Base-by-base conservation (phyloP, 1,284 basidiomycete species). In the Rhodotorula mucilaginosa region DNA sequence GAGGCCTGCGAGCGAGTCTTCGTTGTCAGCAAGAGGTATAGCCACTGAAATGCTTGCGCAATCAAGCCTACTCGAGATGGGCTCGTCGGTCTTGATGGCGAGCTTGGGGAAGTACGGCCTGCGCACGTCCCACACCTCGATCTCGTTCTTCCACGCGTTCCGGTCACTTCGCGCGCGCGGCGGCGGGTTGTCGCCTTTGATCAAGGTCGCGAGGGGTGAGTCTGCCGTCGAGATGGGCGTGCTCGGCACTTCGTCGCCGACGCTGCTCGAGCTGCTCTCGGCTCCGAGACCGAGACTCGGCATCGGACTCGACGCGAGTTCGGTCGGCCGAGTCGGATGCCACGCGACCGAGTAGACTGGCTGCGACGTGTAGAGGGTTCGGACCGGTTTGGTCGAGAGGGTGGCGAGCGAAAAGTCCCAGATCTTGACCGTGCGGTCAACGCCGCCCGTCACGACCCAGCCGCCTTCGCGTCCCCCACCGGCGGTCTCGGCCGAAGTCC, bases 341-440 rank as follows among this genome's bases (percentile, higher is more conserved):
- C 75, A 76, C 12, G 73, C 69, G 21, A 76, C 67, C 5, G 49
- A 59, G 49, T 68, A 67, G 12, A 74, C 73, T 19, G 75, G 70
- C 46, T 76, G 75, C 2, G 69, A 70, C 3, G 69, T 51, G 60
- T 73, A 69, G 23, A 76, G 48, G 21, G 72, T 74, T 18, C 73
- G 58, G 44, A 73, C 67, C 12, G 73, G 75, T 54, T 72, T 74
- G 47, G 70, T 74, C 48, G 70, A 51, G 2, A 76, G 60, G 2
- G 59, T 72, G 31, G 75, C 54, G 18, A 64, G 67, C 5, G 70
- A 72, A 34, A 76, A 76, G 66, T 76, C 75, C 75, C 75, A 76
- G 52, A 76, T 70, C 56, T 76, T 76, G 69, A 76, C 71, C 64
- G 73, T 76, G 34, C 64, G 64, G 61, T 76, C 75, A 39, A 73